Evolutionary conservation across 148 eudicot genomes (phyloP).

Genomic region (Chenopodium formosanum): DNA sequence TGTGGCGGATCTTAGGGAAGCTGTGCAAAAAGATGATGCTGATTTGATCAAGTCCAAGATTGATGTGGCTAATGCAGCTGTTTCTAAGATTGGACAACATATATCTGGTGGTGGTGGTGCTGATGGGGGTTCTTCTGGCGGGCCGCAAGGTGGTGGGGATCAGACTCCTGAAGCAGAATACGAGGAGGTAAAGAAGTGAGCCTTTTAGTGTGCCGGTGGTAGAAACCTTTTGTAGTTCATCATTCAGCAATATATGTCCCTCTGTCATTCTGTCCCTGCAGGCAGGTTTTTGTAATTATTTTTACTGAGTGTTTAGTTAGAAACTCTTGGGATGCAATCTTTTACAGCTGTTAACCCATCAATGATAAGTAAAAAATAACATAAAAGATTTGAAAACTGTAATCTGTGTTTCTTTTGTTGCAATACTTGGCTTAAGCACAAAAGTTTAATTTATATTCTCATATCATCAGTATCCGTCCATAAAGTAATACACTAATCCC

Average conservation of each 20-base stretch:
- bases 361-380: too few relatives aligned
- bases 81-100: slow-evolving; percentile 52
- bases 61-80: slow-evolving; percentile 46
- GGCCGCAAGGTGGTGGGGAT: slow-evolving; percentile 44
- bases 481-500: too few relatives aligned
- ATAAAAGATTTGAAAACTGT: neutral
- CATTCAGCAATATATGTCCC: neutral
- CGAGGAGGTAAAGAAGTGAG: slow-evolving; percentile 48
- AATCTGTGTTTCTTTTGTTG: neutral
- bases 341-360: neutral
- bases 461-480: too few relatives aligned
- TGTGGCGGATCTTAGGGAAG: slow-evolving; percentile 35
- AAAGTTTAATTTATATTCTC: too few relatives aligned
- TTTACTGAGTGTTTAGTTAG: neutral
- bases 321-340: neutral
- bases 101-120: slow-evolving; percentile 34
- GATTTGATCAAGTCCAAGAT: slow-evolving; percentile 48
- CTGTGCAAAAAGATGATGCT: slow-evolving; percentile 33
- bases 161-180: slow-evolving; percentile 53
- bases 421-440: neutral
- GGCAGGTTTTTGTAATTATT: neutral
- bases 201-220: neutral
- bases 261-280: too few relatives aligned
- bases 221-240: neutral
- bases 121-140: slow-evolving; percentile 7